Percentiles rank a stretch among this genome's conserved stretches.
These are phyloP conservation scores for Metschnikowia bowlesiae DNA, from an alignment of 805 yeast species.

Conservation along the genomic window DNA sequence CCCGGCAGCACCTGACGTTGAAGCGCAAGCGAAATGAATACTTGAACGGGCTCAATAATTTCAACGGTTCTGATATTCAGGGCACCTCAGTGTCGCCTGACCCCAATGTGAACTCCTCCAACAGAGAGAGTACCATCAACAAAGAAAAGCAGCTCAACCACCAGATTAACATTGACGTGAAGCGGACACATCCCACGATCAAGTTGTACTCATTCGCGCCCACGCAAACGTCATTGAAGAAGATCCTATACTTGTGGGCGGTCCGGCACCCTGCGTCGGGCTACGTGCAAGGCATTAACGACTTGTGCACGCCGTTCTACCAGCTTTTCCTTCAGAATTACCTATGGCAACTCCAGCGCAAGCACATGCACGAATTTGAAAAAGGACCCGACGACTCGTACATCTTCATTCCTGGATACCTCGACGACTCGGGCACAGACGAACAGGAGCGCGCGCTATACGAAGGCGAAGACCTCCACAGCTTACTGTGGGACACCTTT, in stretches of 20 bases:
- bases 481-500: slow-evolving; percentile 45
- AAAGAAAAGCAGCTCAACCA: slow-evolving; percentile 81
- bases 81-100: slow-evolving; percentile 11
- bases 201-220: slow-evolving; percentile 62
- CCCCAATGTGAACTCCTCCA: slow-evolving; percentile 12
- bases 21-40: slow-evolving; percentile 84
- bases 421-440: slow-evolving; percentile 24
- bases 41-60: slow-evolving; percentile 64
- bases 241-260: slow-evolving; percentile 88
- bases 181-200: slow-evolving; percentile 86
- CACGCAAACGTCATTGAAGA: slow-evolving; percentile 76
- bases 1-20: slow-evolving; percentile 65
- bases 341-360: slow-evolving; percentile 38
- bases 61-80: slow-evolving; percentile 35
- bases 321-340: slow-evolving; percentile 79
- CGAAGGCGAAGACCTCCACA: slow-evolving; percentile 22
- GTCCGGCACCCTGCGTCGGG: slow-evolving; percentile 97
- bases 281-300: slow-evolving; percentile 96
- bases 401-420: slow-evolving; percentile 33
- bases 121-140: slow-evolving; percentile 34
- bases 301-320: slow-evolving; percentile 86
- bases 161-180: slow-evolving; percentile 91
- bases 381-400: slow-evolving; percentile 21
- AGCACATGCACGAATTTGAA: slow-evolving; percentile 7
- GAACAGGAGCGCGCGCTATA: slow-evolving; percentile 22